These are phyloP conservation scores for Trametes cinnabarina DNA, from an alignment of 768 basidiomycete genomes.

Conservation along the genomic window DNA sequence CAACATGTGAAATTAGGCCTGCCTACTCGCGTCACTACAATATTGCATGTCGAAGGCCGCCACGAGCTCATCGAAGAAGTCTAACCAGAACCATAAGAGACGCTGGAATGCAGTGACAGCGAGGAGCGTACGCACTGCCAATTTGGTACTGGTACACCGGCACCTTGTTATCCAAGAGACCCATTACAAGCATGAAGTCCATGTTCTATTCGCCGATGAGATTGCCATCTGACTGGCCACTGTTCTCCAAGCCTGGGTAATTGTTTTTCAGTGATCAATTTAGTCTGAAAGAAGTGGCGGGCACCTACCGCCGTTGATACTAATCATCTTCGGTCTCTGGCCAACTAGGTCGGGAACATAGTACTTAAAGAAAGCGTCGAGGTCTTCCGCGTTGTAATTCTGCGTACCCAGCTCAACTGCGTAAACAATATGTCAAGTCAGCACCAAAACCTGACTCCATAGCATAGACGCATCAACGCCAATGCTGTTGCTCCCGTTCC, in stretches of 20 bases:
- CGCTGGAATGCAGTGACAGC: too few species aligned
- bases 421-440: background rate
- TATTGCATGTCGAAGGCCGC: background rate
- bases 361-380: conserved; percentile 43
- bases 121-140: background rate
- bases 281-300: background rate
- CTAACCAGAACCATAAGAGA: background rate
- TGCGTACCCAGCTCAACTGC: conserved; percentile 45
- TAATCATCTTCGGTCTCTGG: conserved; percentile 36
- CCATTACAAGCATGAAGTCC: conserved; percentile 68
- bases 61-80: background rate
- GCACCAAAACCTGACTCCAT: background rate
- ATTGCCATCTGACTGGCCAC: background rate
- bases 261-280: too few species aligned
- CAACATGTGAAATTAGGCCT: background rate
- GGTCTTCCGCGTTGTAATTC: conserved; percentile 40
- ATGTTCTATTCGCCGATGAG: conserved; percentile 65
- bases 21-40: background rate
- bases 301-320: conserved; percentile 35
- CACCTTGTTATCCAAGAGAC: conserved; percentile 30
- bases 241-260: background rate
- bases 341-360: conserved; percentile 42
- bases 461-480: conserved; percentile 27
- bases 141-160: conserved; percentile 18
- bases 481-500: conserved; percentile 29